Evolutionary conservation across 768 basidiomycete species (phyloP).

Genomic region (button mushroom (Agaricus bisporus)): DNA sequence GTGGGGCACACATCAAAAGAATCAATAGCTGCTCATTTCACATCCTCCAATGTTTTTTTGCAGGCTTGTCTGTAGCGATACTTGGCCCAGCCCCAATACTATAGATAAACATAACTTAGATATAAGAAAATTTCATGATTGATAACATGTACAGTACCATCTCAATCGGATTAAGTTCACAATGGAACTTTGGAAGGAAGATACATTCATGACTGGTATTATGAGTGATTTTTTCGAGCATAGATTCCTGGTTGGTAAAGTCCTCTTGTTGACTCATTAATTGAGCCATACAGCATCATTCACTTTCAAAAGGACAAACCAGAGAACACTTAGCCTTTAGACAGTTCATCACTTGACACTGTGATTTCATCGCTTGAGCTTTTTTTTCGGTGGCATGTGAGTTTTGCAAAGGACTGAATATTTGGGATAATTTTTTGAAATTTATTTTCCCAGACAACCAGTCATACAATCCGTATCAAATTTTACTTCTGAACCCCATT

Average conservation of each 20-base stretch:
- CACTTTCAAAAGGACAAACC: conserved; percentile 7
- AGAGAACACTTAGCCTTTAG: conserved; percentile 9
- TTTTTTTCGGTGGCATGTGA: no score
- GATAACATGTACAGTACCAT: conserved; percentile 21
- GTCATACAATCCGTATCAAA: no score
- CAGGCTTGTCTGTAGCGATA: conserved; percentile 24
- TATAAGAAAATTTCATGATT: background rate
- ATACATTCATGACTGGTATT: conserved; percentile 23
- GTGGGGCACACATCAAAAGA: conserved; percentile 27
- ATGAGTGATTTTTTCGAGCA: conserved; percentile 23
- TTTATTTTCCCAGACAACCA: no score
- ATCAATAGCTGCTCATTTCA: conserved; percentile 19
- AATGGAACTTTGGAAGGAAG: conserved; percentile 10
- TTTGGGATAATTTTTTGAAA: no score
- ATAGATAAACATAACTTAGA: background rate
- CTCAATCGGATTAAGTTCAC: conserved; percentile 26
- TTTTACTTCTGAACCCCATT: no score
- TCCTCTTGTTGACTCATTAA: conserved; percentile 34
- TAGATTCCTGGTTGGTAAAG: conserved; percentile 26
- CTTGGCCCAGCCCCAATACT: conserved; percentile 34
- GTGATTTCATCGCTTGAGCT: no score
- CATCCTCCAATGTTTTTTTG: conserved; percentile 23
- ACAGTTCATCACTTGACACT: no score
- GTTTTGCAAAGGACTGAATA: no score
- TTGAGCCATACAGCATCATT: conserved; percentile 26